These are phyloP conservation scores for Conoideocrella luteorostrata DNA, from an alignment of 2,329 filamentous ascomycete genomes.

Conservation along the genomic window DNA sequence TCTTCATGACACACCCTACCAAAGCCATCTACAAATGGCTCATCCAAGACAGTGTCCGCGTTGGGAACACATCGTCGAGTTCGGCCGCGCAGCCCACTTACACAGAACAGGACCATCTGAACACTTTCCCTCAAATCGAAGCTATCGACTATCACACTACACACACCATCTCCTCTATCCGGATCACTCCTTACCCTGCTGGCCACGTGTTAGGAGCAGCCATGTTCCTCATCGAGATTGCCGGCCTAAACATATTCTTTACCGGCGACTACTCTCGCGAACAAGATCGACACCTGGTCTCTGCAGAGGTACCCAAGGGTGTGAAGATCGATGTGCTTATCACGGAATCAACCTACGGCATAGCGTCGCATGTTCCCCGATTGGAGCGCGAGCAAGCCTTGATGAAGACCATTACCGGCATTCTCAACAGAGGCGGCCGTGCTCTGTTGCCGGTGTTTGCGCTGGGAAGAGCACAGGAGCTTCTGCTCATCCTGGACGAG, in stretches of 20 bases:
- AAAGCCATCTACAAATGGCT: conserved; percentile 99
- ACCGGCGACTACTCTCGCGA: conserved; percentile 97
- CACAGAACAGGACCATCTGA: conserved; percentile 90
- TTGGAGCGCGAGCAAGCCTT: conserved; percentile 86
- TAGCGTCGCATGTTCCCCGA: conserved; percentile 86
- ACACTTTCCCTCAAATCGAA: conserved; percentile 89
- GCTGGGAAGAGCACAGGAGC: conserved; percentile 85
- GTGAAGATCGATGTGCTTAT: conserved; percentile 95
- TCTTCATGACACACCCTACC: conserved; percentile 99
- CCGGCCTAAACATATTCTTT: conserved; percentile 92
- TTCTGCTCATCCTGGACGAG: conserved; percentile 90
- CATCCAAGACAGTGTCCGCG: conserved; percentile 92
- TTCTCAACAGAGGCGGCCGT: conserved; percentile 85
- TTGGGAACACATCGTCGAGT: conserved; percentile 65
- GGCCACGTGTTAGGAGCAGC: conserved; percentile 97
- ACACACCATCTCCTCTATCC: conserved; percentile 91
- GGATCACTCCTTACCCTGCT: conserved; percentile 93
- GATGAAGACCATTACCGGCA: conserved; percentile 90
- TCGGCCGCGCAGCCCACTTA: conserved; percentile 71
- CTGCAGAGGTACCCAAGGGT: conserved; percentile 80
- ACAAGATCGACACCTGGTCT: conserved; percentile 90
- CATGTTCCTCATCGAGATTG: conserved; percentile 98
- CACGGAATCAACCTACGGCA: conserved; percentile 94
- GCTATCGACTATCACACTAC: conserved; percentile 98
- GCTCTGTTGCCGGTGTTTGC: conserved; percentile 95